phyloP scores from a whole-genome alignment of 2,329 filamentous ascomycete species.

The Eutypa lata region DNA sequence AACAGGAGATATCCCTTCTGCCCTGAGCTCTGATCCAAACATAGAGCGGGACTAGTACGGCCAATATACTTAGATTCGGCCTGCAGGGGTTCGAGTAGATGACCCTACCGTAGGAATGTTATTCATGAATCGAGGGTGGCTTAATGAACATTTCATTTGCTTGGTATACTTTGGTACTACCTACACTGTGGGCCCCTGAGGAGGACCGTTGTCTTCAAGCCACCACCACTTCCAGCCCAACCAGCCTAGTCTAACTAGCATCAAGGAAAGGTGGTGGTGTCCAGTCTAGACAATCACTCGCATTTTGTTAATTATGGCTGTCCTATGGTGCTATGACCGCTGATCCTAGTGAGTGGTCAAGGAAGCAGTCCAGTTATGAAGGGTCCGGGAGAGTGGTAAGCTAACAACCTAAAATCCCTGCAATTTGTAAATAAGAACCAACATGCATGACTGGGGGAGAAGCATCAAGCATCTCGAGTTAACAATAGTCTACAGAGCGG shows the following conservation, averaged over 20 bases:
- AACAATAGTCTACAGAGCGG: slow-evolving; percentile 9
- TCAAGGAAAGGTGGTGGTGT: background rate
- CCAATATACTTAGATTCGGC: slow-evolving; percentile 25
- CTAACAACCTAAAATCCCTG: background rate
- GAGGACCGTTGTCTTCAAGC: background rate
- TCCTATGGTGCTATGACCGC: background rate
- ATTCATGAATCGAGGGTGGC: slow-evolving; percentile 16
- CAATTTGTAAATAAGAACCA: slow-evolving; percentile 9
- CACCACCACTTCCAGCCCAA: background rate
- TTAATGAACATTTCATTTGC: slow-evolving; percentile 3
- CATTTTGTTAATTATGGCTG: background rate
- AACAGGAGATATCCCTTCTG: slow-evolving; percentile 18
- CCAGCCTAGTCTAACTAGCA: background rate
- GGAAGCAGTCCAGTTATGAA: background rate
- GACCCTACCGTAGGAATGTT: slow-evolving; percentile 25
- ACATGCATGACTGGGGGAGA: slow-evolving; percentile 15
- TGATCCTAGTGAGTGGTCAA: background rate
- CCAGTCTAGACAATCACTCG: background rate
- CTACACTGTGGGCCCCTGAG: background rate
- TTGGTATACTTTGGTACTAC: background rate
- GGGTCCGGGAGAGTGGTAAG: background rate
- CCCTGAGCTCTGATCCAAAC: slow-evolving; percentile 14
- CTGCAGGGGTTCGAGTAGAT: slow-evolving; percentile 21
- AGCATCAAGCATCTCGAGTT: slow-evolving; percentile 9
- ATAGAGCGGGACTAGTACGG: slow-evolving; percentile 21